Base-by-base conservation (phyloP, 169 alveolate species). In the Amoebophrya sp. region DNA sequence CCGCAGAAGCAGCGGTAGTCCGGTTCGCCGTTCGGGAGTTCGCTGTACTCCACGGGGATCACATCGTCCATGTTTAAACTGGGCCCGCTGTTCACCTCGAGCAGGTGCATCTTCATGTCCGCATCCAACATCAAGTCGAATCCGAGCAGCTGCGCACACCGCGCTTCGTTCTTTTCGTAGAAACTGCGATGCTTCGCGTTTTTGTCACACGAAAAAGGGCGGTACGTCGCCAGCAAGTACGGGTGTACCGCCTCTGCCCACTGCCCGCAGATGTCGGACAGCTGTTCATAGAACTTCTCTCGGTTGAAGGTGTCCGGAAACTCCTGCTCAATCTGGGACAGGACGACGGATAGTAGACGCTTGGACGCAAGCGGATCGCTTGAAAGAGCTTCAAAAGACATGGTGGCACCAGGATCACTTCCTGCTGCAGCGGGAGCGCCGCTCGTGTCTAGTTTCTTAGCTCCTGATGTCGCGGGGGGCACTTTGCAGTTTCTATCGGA, bases 61-160 rank as follows among this genome's bases (percentile, higher is more conserved):
- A n/a, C 83, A 66, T 66, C 83, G 29, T 66, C 83, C 83, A 66
- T 25, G 35, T 66, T 66, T 25, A 66, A 25, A 2, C 35, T 12
- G 32, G 83, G 83, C 29, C 83, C 83, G 32, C 83, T 66, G 83
- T 66, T 66, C 83, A 66, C 83, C 83, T 66, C 83, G 35, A 66
- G 1, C 10, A 66, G 83, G 83, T 66, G 83, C 35, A 66, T 7
- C 83, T 66, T 66, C 2, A 66, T 7, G 32, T 66, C 32, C 10
- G 12, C 35, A 25, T 66, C 83, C 32, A 66, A 25, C 83, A 66
- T 7, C 83, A 66, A 25, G 83, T 66, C 83, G 18, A 66, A 66
- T n/a, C 83, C 83, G 32, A 66, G 35, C 83, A 66, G 1, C 83
- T 66, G 83, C 10, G 10, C 12, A 25, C 83, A 25, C 35, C 83